Conservation (phyloP, 1,139 yeast species). For the Cylindricascospora bacillispora region DNA sequence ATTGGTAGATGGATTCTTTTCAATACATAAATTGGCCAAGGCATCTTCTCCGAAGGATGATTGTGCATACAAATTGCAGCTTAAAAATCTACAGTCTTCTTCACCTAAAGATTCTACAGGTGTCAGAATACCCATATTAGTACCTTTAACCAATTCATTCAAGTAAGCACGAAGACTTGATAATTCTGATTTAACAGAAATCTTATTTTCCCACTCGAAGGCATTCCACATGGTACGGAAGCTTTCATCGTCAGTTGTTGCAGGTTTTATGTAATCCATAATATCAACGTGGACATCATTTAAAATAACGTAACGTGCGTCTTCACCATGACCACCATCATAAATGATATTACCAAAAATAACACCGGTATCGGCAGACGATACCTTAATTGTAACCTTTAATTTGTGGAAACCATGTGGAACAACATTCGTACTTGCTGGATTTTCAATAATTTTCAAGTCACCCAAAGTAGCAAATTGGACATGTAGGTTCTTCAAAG, state of each 20-base stretch:
- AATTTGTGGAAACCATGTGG: constrained; percentile 93
- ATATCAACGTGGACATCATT: constrained; percentile 94
- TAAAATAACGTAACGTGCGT: constrained; percentile 78
- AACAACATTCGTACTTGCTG: constrained; percentile 85
- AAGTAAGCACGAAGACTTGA: constrained; percentile 66
- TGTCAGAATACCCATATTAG: constrained; percentile 90
- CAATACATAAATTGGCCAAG: constrained; percentile 88
- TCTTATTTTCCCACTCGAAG: constrained; percentile 99
- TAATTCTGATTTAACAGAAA: constrained; percentile 64
- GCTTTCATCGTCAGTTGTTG: constrained; percentile 71
- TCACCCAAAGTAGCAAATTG: constrained; percentile 97
- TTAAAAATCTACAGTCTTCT: constrained; percentile 76
- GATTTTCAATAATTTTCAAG: constrained; percentile 85
- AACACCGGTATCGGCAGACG: constrained; percentile 95
- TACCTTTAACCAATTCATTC: constrained; percentile 63
- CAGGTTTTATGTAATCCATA: constrained; percentile 95
- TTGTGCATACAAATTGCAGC: constrained; percentile 87
- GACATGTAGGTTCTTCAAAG: constrained; percentile 81
- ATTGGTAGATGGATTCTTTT: constrained; percentile 52
- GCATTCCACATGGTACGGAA: constrained; percentile 99
- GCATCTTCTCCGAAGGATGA: constrained; percentile 98
- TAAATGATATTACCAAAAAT: constrained; percentile 94
- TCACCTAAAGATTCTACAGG: constrained; percentile 75
- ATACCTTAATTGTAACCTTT: constrained; percentile 83
- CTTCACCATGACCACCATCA: constrained; percentile 91